A percentile compares a stretch with the other conserved stretches of the same genome.
phyloP scores from a whole-genome alignment of 495 filamentous ascomycete species.

The Sporormia fimetaria region DNA sequence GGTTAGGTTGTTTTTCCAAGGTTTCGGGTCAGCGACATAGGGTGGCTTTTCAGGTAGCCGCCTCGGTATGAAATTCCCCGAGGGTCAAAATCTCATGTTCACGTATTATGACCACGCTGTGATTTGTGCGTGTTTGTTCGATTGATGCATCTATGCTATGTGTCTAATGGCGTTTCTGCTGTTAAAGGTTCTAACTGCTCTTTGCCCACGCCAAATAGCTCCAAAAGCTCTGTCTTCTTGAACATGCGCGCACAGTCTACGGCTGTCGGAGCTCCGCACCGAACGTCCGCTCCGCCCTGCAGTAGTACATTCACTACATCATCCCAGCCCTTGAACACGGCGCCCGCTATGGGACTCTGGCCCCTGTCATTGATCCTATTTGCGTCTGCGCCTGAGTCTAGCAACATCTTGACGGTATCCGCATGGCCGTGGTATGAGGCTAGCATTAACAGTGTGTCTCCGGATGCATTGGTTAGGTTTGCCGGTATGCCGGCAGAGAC shows the following conservation, averaged over 20 bases:
- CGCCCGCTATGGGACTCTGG: conserved; percentile 34
- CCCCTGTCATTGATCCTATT: conserved; percentile 34
- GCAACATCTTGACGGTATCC: conserved; percentile 26
- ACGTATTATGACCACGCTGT: too few relatives aligned
- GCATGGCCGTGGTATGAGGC: conserved; percentile 33
- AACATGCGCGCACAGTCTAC: conserved; percentile 35
- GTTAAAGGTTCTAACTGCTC: too few relatives aligned
- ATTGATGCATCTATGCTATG: too few relatives aligned
- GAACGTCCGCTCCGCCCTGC: conserved; percentile 29
- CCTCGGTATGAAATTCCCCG: conserved; percentile 2
- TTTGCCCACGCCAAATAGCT: conserved; percentile 29
- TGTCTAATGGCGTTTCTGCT: too few relatives aligned
- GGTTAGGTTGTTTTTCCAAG: conserved; percentile 8
- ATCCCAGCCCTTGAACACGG: conserved; percentile 35
- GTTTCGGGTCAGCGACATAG: conserved; percentile 1
- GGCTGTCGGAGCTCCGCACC: conserved; percentile 31
- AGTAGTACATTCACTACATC: conserved; percentile 31
- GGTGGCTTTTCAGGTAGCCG: conserved; percentile 6
- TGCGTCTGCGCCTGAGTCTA: conserved; percentile 28
- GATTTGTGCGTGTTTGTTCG: too few relatives aligned
- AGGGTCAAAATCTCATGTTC: too few relatives aligned
- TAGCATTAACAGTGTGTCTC: conserved; percentile 37
- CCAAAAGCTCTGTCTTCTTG: conserved; percentile 26
- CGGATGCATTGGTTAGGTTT: conserved; percentile 34
- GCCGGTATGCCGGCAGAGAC: conserved; percentile 32